A percentile compares a stretch with the other conserved stretches of the same genome.
Conservation (phyloP, 768 basidiomycete species). For the Trametes sanguinea region DNA sequence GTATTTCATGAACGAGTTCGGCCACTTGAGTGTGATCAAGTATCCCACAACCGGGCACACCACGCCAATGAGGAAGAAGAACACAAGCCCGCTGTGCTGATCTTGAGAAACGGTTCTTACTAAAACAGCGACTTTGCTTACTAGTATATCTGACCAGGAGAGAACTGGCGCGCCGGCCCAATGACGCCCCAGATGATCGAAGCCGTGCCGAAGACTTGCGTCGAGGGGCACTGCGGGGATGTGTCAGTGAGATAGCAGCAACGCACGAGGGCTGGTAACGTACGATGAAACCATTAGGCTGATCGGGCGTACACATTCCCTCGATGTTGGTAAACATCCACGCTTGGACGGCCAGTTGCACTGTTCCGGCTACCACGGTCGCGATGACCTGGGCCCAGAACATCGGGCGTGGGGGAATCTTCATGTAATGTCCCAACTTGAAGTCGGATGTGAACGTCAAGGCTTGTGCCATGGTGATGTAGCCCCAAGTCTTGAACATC, state of each 20-base stretch:
- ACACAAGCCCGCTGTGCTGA: slow-evolving; percentile 32
- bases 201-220: slow-evolving; percentile 59
- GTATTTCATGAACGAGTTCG: slow-evolving; percentile 50
- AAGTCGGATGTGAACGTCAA: slow-evolving; percentile 73
- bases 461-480: slow-evolving; percentile 64
- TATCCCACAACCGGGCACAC: slow-evolving; percentile 40
- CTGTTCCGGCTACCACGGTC: slow-evolving; percentile 57
- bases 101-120: background rate
- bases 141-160: slow-evolving; percentile 39
- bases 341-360: slow-evolving; percentile 64
- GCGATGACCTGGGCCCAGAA: slow-evolving; percentile 60
- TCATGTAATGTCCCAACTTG: slow-evolving; percentile 77
- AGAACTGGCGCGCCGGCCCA: slow-evolving; percentile 41
- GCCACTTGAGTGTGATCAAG: slow-evolving; percentile 57
- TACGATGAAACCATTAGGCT: slow-evolving; percentile 61
- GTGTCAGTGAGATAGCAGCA: slow-evolving; percentile 1
- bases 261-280: slow-evolving; percentile 3
- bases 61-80: slow-evolving; percentile 49
- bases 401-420: slow-evolving; percentile 53
- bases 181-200: slow-evolving; percentile 50
- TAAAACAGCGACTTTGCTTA: slow-evolving; percentile 13
- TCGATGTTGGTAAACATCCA: slow-evolving; percentile 69
- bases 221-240: slow-evolving; percentile 53
- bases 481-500: slow-evolving; percentile 77
- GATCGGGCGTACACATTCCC: slow-evolving; percentile 55